Evolutionary conservation across 345 rosid species (phyloP).

Genomic region (Ceriops tagal): DNA sequence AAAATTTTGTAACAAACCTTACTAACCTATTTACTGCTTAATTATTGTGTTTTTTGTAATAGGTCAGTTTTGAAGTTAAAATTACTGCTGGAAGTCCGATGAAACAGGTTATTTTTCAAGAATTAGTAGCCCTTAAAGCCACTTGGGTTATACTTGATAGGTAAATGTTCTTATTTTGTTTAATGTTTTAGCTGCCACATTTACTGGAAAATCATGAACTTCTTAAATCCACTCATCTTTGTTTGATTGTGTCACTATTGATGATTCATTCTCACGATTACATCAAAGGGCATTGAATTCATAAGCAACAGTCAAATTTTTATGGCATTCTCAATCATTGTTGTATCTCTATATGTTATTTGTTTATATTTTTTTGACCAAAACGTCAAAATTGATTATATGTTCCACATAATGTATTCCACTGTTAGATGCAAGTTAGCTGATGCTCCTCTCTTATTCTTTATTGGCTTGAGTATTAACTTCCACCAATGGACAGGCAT

Average conservation of each 20-base stretch:
- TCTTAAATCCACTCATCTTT: no score
- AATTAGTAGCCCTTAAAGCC: constrained; percentile 36
- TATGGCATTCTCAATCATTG: no score
- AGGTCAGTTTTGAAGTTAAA: constrained; percentile 56
- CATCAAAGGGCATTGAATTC: no score
- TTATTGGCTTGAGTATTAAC: neutral
- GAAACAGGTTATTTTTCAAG: constrained; percentile 50
- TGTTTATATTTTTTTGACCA: no score
- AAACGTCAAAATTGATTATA: no score
- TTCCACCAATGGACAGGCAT: constrained; percentile 36
- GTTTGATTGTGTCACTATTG: no score
- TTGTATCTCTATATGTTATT: no score
- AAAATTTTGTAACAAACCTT: neutral
- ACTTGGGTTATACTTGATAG: constrained; percentile 57
- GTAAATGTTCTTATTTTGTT: constrained; percentile 21
- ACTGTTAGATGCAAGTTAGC: neutral
- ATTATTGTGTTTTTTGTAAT: neutral
- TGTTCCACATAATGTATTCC: no score
- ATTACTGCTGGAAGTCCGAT: constrained; percentile 51
- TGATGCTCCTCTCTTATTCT: neutral
- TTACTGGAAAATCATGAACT: no score
- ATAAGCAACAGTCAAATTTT: no score
- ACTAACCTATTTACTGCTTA: neutral
- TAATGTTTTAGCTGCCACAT: neutral
- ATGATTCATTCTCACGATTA: no score